Percentiles rank a stretch among this genome's conserved stretches.
Conservation (phyloP, 2,329 filamentous ascomycete genomes). For the Beauveria bassiana region DNA sequence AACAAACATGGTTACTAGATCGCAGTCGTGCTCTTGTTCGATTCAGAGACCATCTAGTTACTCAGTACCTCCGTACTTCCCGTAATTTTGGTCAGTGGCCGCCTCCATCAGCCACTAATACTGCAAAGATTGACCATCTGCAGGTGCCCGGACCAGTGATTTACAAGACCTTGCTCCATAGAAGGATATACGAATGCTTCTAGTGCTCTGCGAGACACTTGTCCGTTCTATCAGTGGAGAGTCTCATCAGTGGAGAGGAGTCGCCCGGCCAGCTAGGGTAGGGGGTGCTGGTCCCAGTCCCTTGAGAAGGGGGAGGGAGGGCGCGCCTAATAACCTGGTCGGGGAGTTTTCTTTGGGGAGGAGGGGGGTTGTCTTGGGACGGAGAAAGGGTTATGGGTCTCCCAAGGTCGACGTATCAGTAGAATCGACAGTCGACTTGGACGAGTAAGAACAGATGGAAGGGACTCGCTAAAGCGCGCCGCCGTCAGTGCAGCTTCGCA, state of each 20-base stretch:
- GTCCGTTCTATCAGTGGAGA: slow-evolving; percentile 1
- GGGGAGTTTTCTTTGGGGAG: neutral
- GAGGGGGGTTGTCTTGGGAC: neutral
- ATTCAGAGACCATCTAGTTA: neutral
- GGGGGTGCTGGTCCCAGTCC: neutral
- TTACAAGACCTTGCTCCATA: neutral
- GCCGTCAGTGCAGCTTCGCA: neutral
- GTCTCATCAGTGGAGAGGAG: neutral
- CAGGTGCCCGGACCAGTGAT: neutral
- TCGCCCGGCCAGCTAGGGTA: slow-evolving; percentile 3
- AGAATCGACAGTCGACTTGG: neutral
- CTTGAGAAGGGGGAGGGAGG: neutral
- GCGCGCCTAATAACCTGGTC: neutral
- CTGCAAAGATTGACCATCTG: neutral
- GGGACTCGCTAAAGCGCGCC: neutral
- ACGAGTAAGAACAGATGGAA: neutral
- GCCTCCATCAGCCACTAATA: neutral
- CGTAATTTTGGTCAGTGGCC: neutral
- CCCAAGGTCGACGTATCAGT: neutral
- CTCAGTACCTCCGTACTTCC: neutral
- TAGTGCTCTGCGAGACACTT: slow-evolving; percentile 1
- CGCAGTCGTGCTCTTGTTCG: neutral
- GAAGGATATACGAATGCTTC: slow-evolving; percentile 2
- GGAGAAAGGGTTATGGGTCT: neutral
- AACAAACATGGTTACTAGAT: neutral